Base-by-base conservation (phyloP, 2,329 filamentous ascomycete genomes). In the Pseudomassariella vexata region DNA sequence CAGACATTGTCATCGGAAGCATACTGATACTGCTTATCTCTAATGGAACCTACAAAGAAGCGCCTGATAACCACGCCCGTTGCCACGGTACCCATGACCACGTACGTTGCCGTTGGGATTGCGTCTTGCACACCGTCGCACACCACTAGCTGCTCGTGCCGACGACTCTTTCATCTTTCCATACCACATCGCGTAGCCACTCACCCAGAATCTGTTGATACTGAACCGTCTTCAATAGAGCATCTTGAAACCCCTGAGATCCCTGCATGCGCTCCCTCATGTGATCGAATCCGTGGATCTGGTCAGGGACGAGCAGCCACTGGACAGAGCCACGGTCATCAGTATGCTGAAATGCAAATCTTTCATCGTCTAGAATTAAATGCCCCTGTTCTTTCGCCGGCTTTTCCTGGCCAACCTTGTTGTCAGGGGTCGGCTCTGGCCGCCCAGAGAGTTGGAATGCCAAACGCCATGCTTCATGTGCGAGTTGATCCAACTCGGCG, bases 401-500 rank as follows among this genome's bases (percentile, higher is more conserved):
- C 24, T 46, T 30, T 29, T 45, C 39, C 30, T 50, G 41, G 8
- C 57, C 57, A 5, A 57, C 47, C 16, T 36, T 43, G 8, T 51
- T 49, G 1, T 43, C 40, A 5, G 45, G 4, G n/a, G 43, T 14
- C 21, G 55, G 48, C n/a, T 48, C 43, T 8, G 47, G 38, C 16
- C 50, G 44, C 1, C 55, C 56, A 5, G 56, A 56, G 4, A 65
- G 36, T 28, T 44, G 49, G 34, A 49, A 55, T 15, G 56, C 57
- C 47, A 64, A 46, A 18, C 53, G 41, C 56, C 57, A 63, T 7
- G 41, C 54, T 45, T 70, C 68, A 20, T 57, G 50, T 2, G 56
- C 58, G 10, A 69, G 44, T 47, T 66, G 57, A 44, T 72, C 68
- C 33, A 66, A 55, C 50, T 71, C 63, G 10, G 56, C 56, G 0